Percentiles rank a stretch among this genome's conserved stretches.
Conservation (phyloP, 768 basidiomycete genomes). For the Phylloporus arenicola region DNA sequence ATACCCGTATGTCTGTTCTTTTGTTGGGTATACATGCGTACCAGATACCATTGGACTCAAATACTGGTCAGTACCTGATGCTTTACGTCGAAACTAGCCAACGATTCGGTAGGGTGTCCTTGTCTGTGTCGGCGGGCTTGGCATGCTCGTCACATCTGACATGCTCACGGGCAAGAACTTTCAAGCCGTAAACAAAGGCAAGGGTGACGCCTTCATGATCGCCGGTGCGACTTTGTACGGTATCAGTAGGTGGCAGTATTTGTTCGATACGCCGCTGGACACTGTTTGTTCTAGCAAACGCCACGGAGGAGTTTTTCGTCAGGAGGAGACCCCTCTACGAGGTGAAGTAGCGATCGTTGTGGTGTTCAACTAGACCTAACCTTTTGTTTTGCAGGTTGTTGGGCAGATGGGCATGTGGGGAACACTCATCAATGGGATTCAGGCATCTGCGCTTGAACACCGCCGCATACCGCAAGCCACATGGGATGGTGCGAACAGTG, state of each 20-base stretch:
- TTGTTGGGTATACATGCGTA: conserved; percentile 78
- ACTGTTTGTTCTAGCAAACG: conserved; percentile 53
- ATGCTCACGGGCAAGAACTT: conserved; percentile 73
- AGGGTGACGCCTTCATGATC: conserved; percentile 85
- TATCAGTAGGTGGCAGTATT: conserved; percentile 52
- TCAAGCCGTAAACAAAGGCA: conserved; percentile 56
- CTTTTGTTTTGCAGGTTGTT: conserved; percentile 46
- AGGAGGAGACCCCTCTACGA: conserved; percentile 76
- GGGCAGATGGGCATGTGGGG: conserved; percentile 87
- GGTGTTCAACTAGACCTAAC: neutral
- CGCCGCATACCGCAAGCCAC: conserved; percentile 54
- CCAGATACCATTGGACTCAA: conserved; percentile 80
- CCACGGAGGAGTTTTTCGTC: conserved; percentile 85
- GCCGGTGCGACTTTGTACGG: conserved; percentile 82
- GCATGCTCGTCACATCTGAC: conserved; percentile 75
- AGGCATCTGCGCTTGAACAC: conserved; percentile 73
- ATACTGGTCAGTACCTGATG: conserved; percentile 46
- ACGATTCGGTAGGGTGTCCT: conserved; percentile 52
- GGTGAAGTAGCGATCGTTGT: conserved; percentile 26
- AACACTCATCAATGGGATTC: conserved; percentile 70
- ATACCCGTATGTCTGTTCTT: conserved; percentile 84
- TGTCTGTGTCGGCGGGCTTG: conserved; percentile 71
- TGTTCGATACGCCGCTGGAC: neutral
- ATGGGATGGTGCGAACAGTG: conserved; percentile 72
- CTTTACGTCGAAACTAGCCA: neutral